Percentiles rank a stretch among this genome's conserved stretches.
These are phyloP conservation scores for Pholiota molesta DNA, from an alignment of 768 basidiomycete genomes.

Conservation along the genomic window DNA sequence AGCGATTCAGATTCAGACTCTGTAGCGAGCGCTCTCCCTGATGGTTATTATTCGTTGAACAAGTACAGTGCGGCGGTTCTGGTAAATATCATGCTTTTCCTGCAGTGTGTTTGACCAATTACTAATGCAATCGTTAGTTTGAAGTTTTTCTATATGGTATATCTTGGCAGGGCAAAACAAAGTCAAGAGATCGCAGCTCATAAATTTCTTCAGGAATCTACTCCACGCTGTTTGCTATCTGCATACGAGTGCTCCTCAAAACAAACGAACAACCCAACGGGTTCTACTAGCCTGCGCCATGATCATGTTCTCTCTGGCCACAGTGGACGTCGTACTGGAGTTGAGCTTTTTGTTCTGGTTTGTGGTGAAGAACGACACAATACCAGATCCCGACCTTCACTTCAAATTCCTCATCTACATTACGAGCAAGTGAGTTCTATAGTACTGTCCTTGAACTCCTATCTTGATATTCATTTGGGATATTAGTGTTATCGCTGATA, in stretches of 20 bases:
- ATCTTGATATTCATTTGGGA: neutral
- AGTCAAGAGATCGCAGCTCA: neutral
- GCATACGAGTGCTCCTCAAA: conserved; percentile 31
- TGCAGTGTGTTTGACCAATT: neutral
- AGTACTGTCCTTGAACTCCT: neutral
- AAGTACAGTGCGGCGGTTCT: conserved; percentile 28
- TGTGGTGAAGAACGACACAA: conserved; percentile 26
- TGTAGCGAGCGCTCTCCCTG: conserved; percentile 5
- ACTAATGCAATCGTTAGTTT: conserved; percentile 15
- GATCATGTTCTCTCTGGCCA: conserved; percentile 30
- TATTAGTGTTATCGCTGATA: conserved; percentile 31
- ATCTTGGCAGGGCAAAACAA: neutral
- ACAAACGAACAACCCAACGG: conserved; percentile 26
- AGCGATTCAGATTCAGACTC: conserved; percentile 14
- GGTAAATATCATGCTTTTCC: conserved; percentile 14
- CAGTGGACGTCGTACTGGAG: conserved; percentile 32
- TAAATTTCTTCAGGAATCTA: conserved; percentile 26
- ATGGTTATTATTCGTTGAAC: conserved; percentile 25
- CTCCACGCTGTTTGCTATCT: conserved; percentile 31
- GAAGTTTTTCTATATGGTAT: conserved; percentile 31
- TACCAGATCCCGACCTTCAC: conserved; percentile 29
- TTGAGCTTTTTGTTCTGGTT: conserved; percentile 31
- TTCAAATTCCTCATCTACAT: conserved; percentile 34
- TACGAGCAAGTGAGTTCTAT: conserved; percentile 32
- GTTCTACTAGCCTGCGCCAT: conserved; percentile 29